These are phyloP conservation scores for Pyropia haitanensis DNA, from an alignment of 23 red algal species.

Conservation along the genomic window DNA sequence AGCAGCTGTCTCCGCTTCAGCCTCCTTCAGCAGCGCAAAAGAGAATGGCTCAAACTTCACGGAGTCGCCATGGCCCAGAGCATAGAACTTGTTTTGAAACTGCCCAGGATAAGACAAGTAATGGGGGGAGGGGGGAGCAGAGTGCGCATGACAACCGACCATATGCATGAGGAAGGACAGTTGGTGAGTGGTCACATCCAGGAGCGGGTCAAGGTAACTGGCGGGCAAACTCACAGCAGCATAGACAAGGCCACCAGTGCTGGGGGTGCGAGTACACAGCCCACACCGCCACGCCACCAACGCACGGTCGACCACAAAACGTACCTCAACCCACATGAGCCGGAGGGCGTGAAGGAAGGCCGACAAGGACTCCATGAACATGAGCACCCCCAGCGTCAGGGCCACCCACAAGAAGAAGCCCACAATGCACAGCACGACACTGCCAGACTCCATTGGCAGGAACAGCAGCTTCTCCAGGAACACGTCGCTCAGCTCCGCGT, in stretches of 20 bases:
- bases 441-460: constrained; percentile 46
- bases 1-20: too few relatives aligned
- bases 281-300: too few relatives aligned
- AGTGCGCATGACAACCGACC: too few relatives aligned
- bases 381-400: constrained; percentile 85
- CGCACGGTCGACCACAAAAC: too few relatives aligned
- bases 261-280: too few relatives aligned
- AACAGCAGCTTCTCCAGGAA: constrained; percentile 94
- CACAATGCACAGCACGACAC: constrained; percentile 48
- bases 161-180: too few relatives aligned
- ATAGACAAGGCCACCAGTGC: too few relatives aligned
- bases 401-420: constrained; percentile 91
- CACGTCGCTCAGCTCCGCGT: constrained; percentile 74
- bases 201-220: too few relatives aligned
- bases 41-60: constrained; percentile 78
- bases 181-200: too few relatives aligned
- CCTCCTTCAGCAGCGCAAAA: constrained; percentile 10
- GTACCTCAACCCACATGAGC: constrained; percentile 80
- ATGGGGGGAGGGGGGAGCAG: too few relatives aligned
- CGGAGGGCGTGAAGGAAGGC: constrained; percentile 93
- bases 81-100: constrained; percentile 99
- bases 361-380: constrained; percentile 94
- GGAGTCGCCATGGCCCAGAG: constrained; percentile 57
- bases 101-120: too few relatives aligned
- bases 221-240: too few relatives aligned